Evolutionary conservation across 2,329 filamentous ascomycete genomes (phyloP).

Genomic region (Paecilomyces variotii): DNA sequence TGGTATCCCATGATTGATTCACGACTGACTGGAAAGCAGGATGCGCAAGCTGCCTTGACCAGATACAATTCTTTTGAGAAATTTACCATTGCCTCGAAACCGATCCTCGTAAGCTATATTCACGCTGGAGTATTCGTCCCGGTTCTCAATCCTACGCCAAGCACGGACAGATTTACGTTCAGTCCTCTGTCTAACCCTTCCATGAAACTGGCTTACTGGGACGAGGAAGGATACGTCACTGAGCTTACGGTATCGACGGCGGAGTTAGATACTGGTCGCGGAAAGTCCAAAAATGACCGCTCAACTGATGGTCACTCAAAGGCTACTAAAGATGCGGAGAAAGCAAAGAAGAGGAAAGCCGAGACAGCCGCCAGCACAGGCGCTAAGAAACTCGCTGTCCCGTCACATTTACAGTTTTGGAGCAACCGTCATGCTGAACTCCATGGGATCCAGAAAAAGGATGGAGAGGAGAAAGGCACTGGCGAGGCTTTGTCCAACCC

Average conservation of each 20-base stretch:
- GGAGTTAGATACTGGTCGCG: constrained; percentile 29
- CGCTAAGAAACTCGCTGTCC: constrained; percentile 44
- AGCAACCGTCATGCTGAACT: constrained; percentile 62
- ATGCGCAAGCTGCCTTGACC: constrained; percentile 64
- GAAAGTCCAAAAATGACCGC: constrained; percentile 15
- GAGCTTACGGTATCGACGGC: constrained; percentile 53
- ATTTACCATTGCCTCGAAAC: constrained; percentile 69
- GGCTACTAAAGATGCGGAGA: constrained; percentile 32
- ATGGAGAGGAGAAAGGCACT: constrained; percentile 16
- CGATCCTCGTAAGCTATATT: constrained; percentile 64
- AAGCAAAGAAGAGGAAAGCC: constrained; percentile 40
- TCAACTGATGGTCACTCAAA: constrained; percentile 21
- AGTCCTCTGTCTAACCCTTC: constrained; percentile 60
- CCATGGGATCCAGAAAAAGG: constrained; percentile 42
- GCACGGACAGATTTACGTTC: constrained; percentile 59
- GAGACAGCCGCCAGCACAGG: constrained; percentile 28
- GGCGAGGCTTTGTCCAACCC: constrained; percentile 5
- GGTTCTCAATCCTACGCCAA: constrained; percentile 52
- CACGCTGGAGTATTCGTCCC: constrained; percentile 81
- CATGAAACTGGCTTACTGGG: constrained; percentile 67
- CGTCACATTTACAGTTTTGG: constrained; percentile 64
- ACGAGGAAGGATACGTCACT: constrained; percentile 63
- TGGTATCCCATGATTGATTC: background rate
- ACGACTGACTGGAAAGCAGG: constrained; percentile 27
- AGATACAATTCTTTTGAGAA: constrained; percentile 65